Evolutionary conservation across 78 protist species (phyloP).

Genomic region (Dictyostelium brefeldianum): DNA sequence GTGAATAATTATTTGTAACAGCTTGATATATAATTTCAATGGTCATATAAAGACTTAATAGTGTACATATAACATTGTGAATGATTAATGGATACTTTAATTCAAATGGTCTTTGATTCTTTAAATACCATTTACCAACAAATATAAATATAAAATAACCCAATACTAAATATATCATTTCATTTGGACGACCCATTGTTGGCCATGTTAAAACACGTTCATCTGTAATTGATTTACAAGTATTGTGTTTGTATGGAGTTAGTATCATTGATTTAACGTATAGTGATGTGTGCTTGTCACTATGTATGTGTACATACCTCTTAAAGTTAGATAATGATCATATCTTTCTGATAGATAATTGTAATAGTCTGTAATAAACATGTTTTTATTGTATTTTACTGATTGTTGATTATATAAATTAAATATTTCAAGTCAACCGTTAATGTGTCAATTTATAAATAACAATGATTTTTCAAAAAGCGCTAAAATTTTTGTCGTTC

Average conservation of each 20-base stretch:
- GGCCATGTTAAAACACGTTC: slow-evolving; percentile 72
- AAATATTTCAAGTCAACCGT: no score
- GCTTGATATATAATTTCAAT: slow-evolving; percentile 59
- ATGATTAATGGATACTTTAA: slow-evolving; percentile 46
- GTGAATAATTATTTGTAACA: slow-evolving; percentile 15
- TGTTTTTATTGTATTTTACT: neutral
- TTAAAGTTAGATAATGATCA: slow-evolving; percentile 37
- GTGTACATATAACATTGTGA: slow-evolving; percentile 33
- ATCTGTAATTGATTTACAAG: slow-evolving; percentile 41
- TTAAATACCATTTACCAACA: slow-evolving; percentile 47
- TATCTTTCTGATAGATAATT: slow-evolving; percentile 38
- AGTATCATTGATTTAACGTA: neutral
- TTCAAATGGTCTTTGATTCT: slow-evolving; percentile 67
- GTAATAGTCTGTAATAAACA: neutral
- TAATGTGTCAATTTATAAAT: no score
- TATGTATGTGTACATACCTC: slow-evolving; percentile 45
- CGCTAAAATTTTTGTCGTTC: no score
- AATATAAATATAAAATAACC: slow-evolving; percentile 41
- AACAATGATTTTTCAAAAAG: no score
- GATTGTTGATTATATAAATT: no score
- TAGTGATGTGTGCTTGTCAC: no score
- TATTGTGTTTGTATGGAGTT: no score
- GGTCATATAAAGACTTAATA: slow-evolving; percentile 61
- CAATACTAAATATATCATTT: slow-evolving; percentile 38
- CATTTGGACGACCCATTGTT: slow-evolving; percentile 47